Evolutionary conservation across 192 early-diverging fungal species (phyloP).

Genomic region (Backusella morwellensis): DNA sequence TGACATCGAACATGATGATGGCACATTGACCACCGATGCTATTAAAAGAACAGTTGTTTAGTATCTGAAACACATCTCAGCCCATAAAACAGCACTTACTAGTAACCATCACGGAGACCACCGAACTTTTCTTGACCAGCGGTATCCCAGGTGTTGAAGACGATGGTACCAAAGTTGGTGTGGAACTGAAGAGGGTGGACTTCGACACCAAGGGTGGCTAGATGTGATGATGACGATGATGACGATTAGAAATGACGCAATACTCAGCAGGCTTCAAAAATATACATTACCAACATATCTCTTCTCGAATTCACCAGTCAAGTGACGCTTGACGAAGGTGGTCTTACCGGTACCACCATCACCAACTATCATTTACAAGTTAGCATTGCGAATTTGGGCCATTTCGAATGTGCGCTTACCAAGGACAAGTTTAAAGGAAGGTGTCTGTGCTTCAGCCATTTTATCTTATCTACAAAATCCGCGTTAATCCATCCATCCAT

Average conservation of each 20-base stretch:
- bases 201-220: constrained; percentile 99
- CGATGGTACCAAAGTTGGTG: constrained; percentile 95
- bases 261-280: too few relatives aligned
- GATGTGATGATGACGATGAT: neutral
- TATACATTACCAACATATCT: constrained; percentile 88
- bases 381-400: too few relatives aligned
- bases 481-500: neutral
- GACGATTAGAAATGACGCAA: neutral
- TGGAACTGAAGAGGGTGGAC: constrained; percentile 97
- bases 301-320: constrained; percentile 99
- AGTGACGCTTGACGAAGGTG: constrained; percentile 99
- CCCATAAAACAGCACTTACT: constrained; percentile 48
- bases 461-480: neutral
- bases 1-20: constrained; percentile 99
- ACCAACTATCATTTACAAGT: constrained; percentile 60
- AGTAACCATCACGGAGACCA: constrained; percentile 99
- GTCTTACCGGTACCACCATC: constrained; percentile 99
- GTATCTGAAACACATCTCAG: neutral
- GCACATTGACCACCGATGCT: constrained; percentile 98
- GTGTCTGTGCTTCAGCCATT: constrained; percentile 43
- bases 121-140: constrained; percentile 99
- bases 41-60: neutral
- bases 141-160: constrained; percentile 99
- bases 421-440: constrained; percentile 90
- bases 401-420: constrained; percentile 43